Conservation (phyloP, 345 rosid species). For the Populus nigra region DNA sequence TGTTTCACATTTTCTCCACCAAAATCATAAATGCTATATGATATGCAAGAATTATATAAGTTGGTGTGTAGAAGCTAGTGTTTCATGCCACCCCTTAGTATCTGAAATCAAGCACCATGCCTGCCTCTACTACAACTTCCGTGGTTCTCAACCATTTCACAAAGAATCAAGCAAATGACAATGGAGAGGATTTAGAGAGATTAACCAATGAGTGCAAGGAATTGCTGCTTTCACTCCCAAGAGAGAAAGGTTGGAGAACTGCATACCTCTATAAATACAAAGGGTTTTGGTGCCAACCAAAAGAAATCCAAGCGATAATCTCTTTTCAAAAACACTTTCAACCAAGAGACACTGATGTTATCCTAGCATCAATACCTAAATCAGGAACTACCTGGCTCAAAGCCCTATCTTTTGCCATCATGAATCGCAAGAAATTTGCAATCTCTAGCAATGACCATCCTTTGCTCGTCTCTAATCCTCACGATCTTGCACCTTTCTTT, state of each 20-base stretch:
- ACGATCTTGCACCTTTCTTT: constrained; percentile 43
- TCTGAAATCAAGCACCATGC: not conserved
- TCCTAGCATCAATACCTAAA: constrained; percentile 38
- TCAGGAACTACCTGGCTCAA: constrained; percentile 54
- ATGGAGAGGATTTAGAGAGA: constrained; percentile 30
- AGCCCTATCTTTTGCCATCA: constrained; percentile 31
- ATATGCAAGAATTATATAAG: constrained; percentile 3
- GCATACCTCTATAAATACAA: constrained; percentile 49
- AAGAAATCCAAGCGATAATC: constrained; percentile 58
- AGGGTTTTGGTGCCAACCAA: constrained; percentile 76
- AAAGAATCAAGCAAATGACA: not conserved
- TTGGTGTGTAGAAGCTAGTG: not conserved
- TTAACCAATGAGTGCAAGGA: constrained; percentile 48
- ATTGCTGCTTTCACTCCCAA: constrained; percentile 54
- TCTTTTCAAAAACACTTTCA: constrained; percentile 38
- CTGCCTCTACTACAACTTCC: not conserved
- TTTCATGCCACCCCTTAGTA: not conserved
- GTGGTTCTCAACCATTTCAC: not conserved
- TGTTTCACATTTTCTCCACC: too few species aligned
- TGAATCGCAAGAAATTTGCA: constrained; percentile 18
- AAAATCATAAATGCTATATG: too few species aligned
- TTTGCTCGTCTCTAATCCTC: constrained; percentile 37
- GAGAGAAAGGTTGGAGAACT: constrained; percentile 69
- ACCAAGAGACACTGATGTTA: constrained; percentile 28
- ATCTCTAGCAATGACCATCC: constrained; percentile 15